Evolutionary conservation across 1,284 basidiomycete species (phyloP), one percentile per base, ranked within the genome.

Genomic region (Sphagnurus paluster): DNA sequence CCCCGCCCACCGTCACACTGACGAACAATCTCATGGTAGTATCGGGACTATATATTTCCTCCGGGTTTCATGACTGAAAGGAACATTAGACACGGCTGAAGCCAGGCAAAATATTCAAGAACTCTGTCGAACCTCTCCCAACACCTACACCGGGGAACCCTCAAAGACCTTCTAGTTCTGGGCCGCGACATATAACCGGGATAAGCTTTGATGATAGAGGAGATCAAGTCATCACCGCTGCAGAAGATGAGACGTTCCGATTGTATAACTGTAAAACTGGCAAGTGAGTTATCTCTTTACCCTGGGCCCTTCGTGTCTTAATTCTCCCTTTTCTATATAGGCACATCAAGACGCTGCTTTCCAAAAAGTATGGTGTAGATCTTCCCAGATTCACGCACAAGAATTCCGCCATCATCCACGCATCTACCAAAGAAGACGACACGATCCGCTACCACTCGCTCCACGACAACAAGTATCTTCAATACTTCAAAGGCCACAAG

Each of bases 361-460:
- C 94, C 0, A 93, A 95, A 66, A 99, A 99, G 67, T 99, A 99
- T 65, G 97, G 97, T 1, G 89, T 93, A 23, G 90, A 95, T 63
- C 80, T 97, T 13, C 92, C 93, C 13, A 82, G 94, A 2, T 98
- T 98, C 62, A 98, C 96, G 0, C 97, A 99, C 70, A 89, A 89
- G 58, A 84, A 80, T 49, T 84, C 84, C 0, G 82, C 87, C 4
- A 87, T 98, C 46, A 66, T 99, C 2, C 86, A 98, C 61, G 92
- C 96, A 1, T 95, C 92, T 1, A 98, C 95, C 5, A 98, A 97
- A 66, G 91, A 90, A 64, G 91, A 98, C 63, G 91, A 98, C 59
- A 93, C 91, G 1, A 82, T 99, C 50, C 85, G 97, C 19, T 98
- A 98, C 65, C 93, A 97, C 58, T 93, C 91, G 2, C 66, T 98